A percentile compares a stretch with the other conserved stretches of the same genome.
These are phyloP conservation scores for Euphorbia peplus DNA, from an alignment of 345 rosid genomes.

Conservation along the genomic window DNA sequence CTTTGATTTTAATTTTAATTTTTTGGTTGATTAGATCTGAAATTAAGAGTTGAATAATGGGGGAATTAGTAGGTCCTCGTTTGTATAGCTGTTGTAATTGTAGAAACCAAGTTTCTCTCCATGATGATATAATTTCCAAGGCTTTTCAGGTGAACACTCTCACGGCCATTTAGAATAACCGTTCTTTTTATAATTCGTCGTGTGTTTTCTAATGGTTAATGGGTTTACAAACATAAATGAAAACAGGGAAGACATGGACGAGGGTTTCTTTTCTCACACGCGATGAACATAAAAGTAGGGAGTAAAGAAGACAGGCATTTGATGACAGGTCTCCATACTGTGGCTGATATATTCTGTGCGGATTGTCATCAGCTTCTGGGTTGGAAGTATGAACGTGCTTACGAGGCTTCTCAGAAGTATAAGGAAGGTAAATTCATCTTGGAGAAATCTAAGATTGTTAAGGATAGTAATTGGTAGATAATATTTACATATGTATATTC, in stretches of 20 bases:
- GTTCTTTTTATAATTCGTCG: neutral
- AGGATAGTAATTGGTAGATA: conserved; percentile 24
- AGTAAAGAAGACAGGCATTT: conserved; percentile 27
- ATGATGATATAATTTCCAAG: conserved; percentile 87
- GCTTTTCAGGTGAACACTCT: conserved; percentile 76
- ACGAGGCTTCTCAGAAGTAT: conserved; percentile 26
- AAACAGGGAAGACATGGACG: conserved; percentile 26
- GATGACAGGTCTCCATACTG: conserved; percentile 26
- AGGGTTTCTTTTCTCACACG: conserved; percentile 31
- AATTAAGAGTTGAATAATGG: conserved; percentile 49
- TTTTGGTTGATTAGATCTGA: conserved; percentile 9
- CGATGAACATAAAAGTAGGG: conserved; percentile 24
- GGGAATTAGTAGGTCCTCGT: conserved; percentile 66
- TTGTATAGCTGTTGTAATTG: conserved; percentile 85
- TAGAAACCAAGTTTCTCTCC: conserved; percentile 78
- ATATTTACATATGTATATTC: conserved; percentile 6
- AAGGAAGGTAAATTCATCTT: conserved; percentile 29
- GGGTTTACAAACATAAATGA: neutral
- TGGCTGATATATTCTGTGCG: conserved; percentile 23
- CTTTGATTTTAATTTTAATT: neutral
- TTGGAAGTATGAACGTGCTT: conserved; percentile 29
- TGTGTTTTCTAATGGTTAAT: neutral
- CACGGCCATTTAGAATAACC: no score
- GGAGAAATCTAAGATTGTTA: conserved; percentile 25
- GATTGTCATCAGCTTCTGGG: conserved; percentile 27